These are phyloP conservation scores for Angophora floribunda DNA, from an alignment of 345 rosid genomes.

Conservation along the genomic window DNA sequence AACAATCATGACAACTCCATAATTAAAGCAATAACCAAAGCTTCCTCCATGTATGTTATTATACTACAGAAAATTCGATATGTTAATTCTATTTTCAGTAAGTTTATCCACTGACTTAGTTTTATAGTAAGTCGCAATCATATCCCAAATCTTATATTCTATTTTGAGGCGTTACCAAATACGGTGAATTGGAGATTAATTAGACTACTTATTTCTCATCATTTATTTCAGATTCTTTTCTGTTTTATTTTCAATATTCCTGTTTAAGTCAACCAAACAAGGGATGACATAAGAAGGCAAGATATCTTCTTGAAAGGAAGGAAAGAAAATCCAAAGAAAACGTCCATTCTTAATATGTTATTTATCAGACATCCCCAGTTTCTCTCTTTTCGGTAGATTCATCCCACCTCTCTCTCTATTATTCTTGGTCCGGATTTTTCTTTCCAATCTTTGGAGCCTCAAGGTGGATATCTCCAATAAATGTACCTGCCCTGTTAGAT, in stretches of 20 bases:
- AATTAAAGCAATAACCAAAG: not conserved
- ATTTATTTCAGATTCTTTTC: not conserved
- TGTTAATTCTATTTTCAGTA: not conserved
- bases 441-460: not conserved
- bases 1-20: not conserved
- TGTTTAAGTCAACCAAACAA: not conserved
- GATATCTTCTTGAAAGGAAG: not conserved
- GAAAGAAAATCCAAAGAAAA: not conserved
- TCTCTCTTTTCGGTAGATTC: not conserved
- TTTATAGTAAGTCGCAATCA: not conserved
- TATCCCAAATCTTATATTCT: not conserved
- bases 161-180: not conserved
- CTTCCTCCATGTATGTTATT: not conserved
- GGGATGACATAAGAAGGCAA: not conserved
- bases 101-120: not conserved
- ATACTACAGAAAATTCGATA: not conserved
- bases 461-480: not conserved
- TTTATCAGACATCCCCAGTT: not conserved
- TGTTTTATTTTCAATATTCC: not conserved
- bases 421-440: not conserved
- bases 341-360: not conserved
- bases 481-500: not conserved
- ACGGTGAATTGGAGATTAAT: not conserved
- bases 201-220: not conserved
- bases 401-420: not conserved